Evolutionary conservation across 495 filamentous ascomycete species (phyloP), one percentile per base, ranked within the genome.

Genomic region (Aspergillus haitiensis): DNA sequence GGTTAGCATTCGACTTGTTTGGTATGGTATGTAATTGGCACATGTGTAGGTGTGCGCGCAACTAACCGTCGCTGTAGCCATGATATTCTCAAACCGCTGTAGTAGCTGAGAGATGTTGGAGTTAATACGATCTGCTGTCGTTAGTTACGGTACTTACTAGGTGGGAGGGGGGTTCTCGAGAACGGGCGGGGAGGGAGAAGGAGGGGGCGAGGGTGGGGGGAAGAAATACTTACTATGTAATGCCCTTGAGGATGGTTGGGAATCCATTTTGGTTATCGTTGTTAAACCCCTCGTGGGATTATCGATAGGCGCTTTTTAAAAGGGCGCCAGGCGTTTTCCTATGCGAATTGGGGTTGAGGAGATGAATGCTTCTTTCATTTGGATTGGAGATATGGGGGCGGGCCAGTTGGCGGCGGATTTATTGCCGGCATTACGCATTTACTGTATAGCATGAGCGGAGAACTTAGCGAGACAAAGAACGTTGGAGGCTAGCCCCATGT

Each of bases 41-140:
- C 32, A 34, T 8, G 33, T 13, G 33, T 47, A 6, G 32, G 37
- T 49, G 46, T 12, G 21, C 40, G 11, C 6, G 31, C 16, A 13
- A 62, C 75, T 57, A 67, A 88, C 86, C 8, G 79, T 77, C 2
- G 81, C 81, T 49, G 80, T 81, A 2, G 76, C 77, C 63, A 88
- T 70, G 62, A 89, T 84, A 12, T 82, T 82, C 60, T 86, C 82
- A 66, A 84, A 89, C 12, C 84, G 80, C 52, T 80, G 78, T 7
- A 88, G 74, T 15, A 90, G 72, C 55, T 81, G 78, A 44, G 79
- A 76, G 53, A 84, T 72, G 59, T 84, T 72, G 59, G 70, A 68
- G 64, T 78, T 80, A 66, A 85, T 77, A 61, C 83, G 82, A 45
- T 78, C 83, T 86, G 63, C 9, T 18, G 51, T 55, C 18, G 40